Percentiles rank a stretch among this genome's conserved stretches.
phyloP scores from a whole-genome alignment of 768 basidiomycete species.

The Favolaschia claudopus region DNA sequence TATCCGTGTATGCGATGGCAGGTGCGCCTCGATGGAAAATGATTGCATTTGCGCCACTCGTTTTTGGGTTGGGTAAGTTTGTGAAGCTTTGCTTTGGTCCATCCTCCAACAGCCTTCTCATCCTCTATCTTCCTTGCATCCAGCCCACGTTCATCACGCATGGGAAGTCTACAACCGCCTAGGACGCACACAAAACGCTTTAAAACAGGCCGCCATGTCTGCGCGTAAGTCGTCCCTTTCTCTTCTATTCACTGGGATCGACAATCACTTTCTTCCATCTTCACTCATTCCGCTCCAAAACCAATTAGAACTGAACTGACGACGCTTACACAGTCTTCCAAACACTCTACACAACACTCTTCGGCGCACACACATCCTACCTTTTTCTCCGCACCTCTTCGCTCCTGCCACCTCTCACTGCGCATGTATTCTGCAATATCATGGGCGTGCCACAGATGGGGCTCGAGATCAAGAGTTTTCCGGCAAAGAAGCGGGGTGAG shows the following conservation, averaged over 20 bases:
- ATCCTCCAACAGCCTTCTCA: too few relatives aligned
- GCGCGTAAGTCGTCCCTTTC: constrained; percentile 51
- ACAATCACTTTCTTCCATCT: not conserved
- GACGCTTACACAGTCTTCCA: constrained; percentile 81
- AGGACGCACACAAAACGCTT: constrained; percentile 72
- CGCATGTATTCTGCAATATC: constrained; percentile 93
- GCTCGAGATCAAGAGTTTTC: constrained; percentile 62
- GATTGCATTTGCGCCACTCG: constrained; percentile 83
- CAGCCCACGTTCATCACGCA: constrained; percentile 93
- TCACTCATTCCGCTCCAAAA: not conserved
- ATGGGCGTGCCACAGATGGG: constrained; percentile 87
- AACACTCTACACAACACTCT: constrained; percentile 88
- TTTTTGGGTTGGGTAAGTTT: constrained; percentile 84
- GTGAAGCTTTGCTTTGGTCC: too few relatives aligned
- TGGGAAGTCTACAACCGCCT: constrained; percentile 83
- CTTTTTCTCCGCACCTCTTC: constrained; percentile 89
- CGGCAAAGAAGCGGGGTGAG: constrained; percentile 60
- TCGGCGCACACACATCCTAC: constrained; percentile 88
- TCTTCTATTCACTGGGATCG: not conserved
- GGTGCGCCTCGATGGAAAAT: constrained; percentile 62
- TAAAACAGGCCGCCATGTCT: constrained; percentile 64
- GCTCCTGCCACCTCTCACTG: constrained; percentile 74
- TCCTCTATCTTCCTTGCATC: not conserved
- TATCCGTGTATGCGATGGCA: constrained; percentile 75
- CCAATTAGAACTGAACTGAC: not conserved